Conservation (phyloP, 495 filamentous ascomycete species). For the Hypoxylon crocopeplum region DNA sequence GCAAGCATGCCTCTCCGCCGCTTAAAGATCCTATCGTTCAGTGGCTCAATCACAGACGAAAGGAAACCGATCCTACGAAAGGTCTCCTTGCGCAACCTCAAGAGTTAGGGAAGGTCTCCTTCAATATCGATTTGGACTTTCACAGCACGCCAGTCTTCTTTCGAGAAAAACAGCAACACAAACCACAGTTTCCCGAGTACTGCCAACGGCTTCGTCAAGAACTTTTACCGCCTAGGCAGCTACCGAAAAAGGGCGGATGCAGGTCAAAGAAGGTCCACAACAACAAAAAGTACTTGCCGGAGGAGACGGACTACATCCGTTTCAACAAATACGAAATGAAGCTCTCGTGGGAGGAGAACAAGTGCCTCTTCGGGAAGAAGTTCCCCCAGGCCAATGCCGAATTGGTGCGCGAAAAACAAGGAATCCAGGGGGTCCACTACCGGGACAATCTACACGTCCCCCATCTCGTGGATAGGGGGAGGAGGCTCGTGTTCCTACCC, state of each 20-base stretch:
- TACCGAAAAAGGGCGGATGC: neutral
- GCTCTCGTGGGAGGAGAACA: conserved; percentile 41
- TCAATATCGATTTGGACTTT: neutral
- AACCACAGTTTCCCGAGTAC: neutral
- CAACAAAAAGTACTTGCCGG: conserved; percentile 43
- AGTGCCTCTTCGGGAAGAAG: conserved; percentile 34
- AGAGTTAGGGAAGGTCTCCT: neutral
- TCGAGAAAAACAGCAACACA: conserved; percentile 13
- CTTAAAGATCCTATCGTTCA: conserved; percentile 30
- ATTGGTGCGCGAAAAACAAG: conserved; percentile 31
- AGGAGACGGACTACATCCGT: conserved; percentile 45
- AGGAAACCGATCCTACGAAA: conserved; percentile 9
- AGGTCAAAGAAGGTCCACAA: conserved; percentile 24
- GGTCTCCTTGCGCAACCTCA: conserved; percentile 25
- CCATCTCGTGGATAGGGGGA: conserved; percentile 21
- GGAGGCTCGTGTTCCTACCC: conserved; percentile 35
- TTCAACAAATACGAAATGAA: conserved; percentile 47
- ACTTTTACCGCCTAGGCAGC: neutral
- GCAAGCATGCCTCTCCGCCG: neutral
- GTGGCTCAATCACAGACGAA: conserved; percentile 30
- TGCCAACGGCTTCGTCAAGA: conserved; percentile 2
- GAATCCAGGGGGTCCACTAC: conserved; percentile 49
- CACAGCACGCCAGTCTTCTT: neutral
- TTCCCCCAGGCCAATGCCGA: conserved; percentile 35
- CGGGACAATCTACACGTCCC: conserved; percentile 45